Evolutionary conservation across 1,284 basidiomycete species (phyloP), one percentile per base, ranked within the genome.

Genomic region (Anthracocystis panici-leucophaei): DNA sequence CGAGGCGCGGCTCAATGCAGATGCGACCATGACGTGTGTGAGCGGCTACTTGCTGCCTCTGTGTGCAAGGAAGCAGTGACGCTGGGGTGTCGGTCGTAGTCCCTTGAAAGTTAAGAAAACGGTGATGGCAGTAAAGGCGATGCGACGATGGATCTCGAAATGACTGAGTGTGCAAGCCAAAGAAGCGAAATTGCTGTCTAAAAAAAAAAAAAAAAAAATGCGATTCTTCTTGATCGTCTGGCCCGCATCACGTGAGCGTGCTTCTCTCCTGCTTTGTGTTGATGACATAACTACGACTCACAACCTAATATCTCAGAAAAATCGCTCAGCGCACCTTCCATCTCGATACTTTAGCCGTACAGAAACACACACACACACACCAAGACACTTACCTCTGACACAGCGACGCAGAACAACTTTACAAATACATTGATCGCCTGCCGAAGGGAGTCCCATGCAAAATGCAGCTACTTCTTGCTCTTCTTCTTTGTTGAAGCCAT

Each of bases 131-230:
- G 40, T 21, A 7, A 25, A 5, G 50, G 57, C n/a, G 23, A 46
- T 12, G 14, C 35, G 16, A 42, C 11, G 38, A 51, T n/a, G 18
- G 14, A 23, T 46, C 14, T 29, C 38, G 1, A 21, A 42, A 29
- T 29, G 38, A 23, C 27, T 21, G 4, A 40, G 42, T 29, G n/a
- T 42, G 9, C 18, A 23, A 44, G 52, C 29, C 44, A 6, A 49
- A 49, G n/a, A 11, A 27, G n/a, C 27, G 12, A 9, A 33, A 49
- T n/a, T 9, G 48, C 48, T 51, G 46, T 44, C 55, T 45, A 61
- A 58, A 63, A 57, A 71, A 71, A 71, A 71, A 55, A 40, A 61
- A 58, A 63, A 57, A 71, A 71, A 71, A 71, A 55, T 65, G 63
- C 57, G 59, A 55, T 71, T 56, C 63, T 65, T 65, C 63, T 20